Conservation (phyloP, 1,284 basidiomycete genomes). For the Microbotryum saponariae region DNA sequence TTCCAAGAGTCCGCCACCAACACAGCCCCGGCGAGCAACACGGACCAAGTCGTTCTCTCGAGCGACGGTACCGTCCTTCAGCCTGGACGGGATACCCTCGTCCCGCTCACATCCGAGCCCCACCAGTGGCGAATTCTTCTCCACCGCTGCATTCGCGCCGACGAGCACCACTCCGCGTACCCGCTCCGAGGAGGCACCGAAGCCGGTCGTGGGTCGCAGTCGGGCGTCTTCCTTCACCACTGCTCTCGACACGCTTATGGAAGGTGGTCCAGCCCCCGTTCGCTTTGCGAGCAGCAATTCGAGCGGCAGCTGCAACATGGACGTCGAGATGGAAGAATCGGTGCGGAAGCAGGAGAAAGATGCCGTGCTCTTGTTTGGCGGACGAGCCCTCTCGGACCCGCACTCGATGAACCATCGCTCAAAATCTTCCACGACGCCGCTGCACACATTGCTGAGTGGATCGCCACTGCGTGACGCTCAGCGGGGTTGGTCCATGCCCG, state of each 20-base stretch:
- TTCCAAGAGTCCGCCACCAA: slow-evolving; percentile 7
- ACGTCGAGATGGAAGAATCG: slow-evolving; percentile 7
- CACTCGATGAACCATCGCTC: slow-evolving; percentile 9
- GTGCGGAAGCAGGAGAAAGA: slow-evolving; percentile 14
- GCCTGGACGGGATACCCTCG: slow-evolving; percentile 16
- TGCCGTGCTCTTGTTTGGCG: slow-evolving; percentile 19
- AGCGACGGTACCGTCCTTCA: slow-evolving; percentile 20
- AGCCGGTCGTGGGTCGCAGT: background rate
- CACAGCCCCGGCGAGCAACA: slow-evolving; percentile 1
- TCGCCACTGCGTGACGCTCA: slow-evolving; percentile 1
- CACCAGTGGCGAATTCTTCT: slow-evolving; percentile 13
- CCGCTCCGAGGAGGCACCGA: slow-evolving; percentile 1
- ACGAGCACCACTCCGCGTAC: background rate
- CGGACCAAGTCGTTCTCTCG: slow-evolving; percentile 21
- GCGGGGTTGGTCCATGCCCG: slow-evolving; percentile 12
- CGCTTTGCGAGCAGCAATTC: slow-evolving; percentile 20
- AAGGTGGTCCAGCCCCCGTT: slow-evolving; percentile 24
- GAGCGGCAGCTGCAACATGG: slow-evolving; percentile 7
- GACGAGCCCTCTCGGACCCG: background rate
- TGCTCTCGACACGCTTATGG: slow-evolving; percentile 27
- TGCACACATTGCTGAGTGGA: background rate
- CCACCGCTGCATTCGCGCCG: slow-evolving; percentile 5
- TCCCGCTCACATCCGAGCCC: slow-evolving; percentile 25
- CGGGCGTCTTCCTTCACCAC: slow-evolving; percentile 11
- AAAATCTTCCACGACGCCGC: background rate